Evolutionary conservation across 805 yeast genomes (phyloP).

Genomic region (Starmerella bombicola): DNA sequence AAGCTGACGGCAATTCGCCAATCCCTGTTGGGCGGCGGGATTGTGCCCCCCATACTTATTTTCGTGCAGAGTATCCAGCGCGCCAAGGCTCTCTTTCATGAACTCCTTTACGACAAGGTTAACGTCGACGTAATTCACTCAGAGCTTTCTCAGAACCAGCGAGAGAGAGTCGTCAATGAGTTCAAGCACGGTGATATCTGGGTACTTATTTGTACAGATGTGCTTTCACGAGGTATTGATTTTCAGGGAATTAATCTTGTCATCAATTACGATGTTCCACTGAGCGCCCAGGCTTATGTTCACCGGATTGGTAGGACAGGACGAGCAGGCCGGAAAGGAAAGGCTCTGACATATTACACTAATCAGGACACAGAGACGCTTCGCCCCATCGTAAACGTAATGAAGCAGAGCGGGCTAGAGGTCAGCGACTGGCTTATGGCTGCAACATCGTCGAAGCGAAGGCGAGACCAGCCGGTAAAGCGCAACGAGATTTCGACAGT

Average conservation of each 20-base stretch:
- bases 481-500: constrained; percentile 77
- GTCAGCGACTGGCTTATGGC: constrained; percentile 74
- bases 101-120: constrained; percentile 75
- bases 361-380: constrained; percentile 70
- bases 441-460: constrained; percentile 10
- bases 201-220: constrained; percentile 95
- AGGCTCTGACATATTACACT: constrained; percentile 85
- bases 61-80: constrained; percentile 85
- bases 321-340: constrained; percentile 78
- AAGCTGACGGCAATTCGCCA: constrained; percentile 84
- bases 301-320: constrained; percentile 99
- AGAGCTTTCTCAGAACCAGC: constrained; percentile 77
- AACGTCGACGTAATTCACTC: constrained; percentile 95
- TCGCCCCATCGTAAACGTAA: constrained; percentile 79
- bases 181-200: constrained; percentile 86
- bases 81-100: constrained; percentile 92
- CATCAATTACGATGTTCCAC: constrained; percentile 93
- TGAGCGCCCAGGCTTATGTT: constrained; percentile 83
- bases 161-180: constrained; percentile 70
- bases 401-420: constrained; percentile 73
- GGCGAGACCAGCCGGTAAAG: constrained; percentile 29
- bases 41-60: constrained; percentile 84
- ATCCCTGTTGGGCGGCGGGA: constrained; percentile 57
- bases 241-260: constrained; percentile 91
- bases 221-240: constrained; percentile 91